Percentiles rank a stretch among this genome's conserved stretches.
phyloP scores from a whole-genome alignment of 1,284 basidiomycete genomes.

The Schizophyllum amplum region DNA sequence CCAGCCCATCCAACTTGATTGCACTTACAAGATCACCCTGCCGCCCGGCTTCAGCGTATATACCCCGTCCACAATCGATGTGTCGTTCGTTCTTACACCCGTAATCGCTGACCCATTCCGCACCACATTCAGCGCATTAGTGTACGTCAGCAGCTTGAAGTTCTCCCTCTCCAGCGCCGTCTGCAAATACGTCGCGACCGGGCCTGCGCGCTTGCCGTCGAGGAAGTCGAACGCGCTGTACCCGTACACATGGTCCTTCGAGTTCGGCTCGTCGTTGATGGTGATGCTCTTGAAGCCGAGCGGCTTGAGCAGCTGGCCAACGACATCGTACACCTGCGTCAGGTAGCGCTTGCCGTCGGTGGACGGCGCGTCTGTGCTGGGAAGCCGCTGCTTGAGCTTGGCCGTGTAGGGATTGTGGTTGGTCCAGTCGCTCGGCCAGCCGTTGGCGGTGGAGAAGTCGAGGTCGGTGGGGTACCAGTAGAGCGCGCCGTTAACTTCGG shows the following conservation, averaged over 20 bases:
- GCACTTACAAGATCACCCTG: slow-evolving; percentile 40
- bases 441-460: slow-evolving; percentile 43
- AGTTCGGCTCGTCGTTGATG: slow-evolving; percentile 47
- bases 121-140: slow-evolving; percentile 43
- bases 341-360: slow-evolving; percentile 56
- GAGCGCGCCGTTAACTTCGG: slow-evolving; percentile 57
- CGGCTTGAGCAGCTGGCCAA: slow-evolving; percentile 31
- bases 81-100: slow-evolving; percentile 56
- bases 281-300: slow-evolving; percentile 45
- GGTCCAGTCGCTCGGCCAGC: slow-evolving; percentile 49
- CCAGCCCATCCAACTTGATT: too few relatives aligned
- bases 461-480: slow-evolving; percentile 47
- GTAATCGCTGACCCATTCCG: slow-evolving; percentile 50
- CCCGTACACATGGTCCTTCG: slow-evolving; percentile 54
- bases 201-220: slow-evolving; percentile 49
- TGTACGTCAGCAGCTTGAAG: slow-evolving; percentile 42
- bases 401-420: slow-evolving; percentile 42
- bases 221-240: slow-evolving; percentile 50
- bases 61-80: slow-evolving; percentile 42
- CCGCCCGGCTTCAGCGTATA: slow-evolving; percentile 48
- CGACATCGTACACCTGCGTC: slow-evolving; percentile 39
- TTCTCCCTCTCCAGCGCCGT: slow-evolving; percentile 46
- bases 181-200: slow-evolving; percentile 52
- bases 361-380: slow-evolving; percentile 50
- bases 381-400: slow-evolving; percentile 42